Conservation (phyloP, 208 protist species). For the Leishmania arabica region DNA sequence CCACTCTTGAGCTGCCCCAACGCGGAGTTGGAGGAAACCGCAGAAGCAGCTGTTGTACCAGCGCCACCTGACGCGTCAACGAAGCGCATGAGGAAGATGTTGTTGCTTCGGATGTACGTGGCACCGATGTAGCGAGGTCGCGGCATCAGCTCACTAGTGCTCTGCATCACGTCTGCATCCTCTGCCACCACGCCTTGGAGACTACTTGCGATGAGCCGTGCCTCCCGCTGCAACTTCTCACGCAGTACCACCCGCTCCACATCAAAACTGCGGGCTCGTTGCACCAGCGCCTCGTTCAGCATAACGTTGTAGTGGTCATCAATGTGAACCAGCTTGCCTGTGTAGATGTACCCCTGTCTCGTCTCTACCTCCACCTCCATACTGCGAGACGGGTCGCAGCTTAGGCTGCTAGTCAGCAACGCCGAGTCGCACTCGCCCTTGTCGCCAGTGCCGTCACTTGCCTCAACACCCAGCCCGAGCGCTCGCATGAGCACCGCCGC, state of each 20-base stretch:
- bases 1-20: slow-evolving; percentile 12
- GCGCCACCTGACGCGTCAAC: slow-evolving; percentile 10
- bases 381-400: background rate
- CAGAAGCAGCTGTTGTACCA: background rate
- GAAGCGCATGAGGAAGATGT: slow-evolving; percentile 74
- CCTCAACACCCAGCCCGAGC: slow-evolving; percentile 6
- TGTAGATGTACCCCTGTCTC: slow-evolving; percentile 82
- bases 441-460: background rate
- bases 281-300: slow-evolving; percentile 56
- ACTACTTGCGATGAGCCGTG: slow-evolving; percentile 19
- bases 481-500: slow-evolving; percentile 32
- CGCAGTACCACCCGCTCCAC: slow-evolving; percentile 45
- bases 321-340: slow-evolving; percentile 57
- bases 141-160: slow-evolving; percentile 35
- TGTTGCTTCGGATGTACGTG: slow-evolving; percentile 73
- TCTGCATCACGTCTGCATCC: slow-evolving; percentile 1
- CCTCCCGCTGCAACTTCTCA: slow-evolving; percentile 19
- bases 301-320: slow-evolving; percentile 83
- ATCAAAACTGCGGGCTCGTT: slow-evolving; percentile 67
- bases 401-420: slow-evolving; percentile 8
- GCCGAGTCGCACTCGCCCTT: background rate
- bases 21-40: background rate
- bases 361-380: slow-evolving; percentile 83
- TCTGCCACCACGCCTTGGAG: slow-evolving; percentile 8
- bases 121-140: slow-evolving; percentile 68